Evolutionary conservation across 2,329 filamentous ascomycete genomes (phyloP).

Genomic region (Aspergillus spinulosporus): DNA sequence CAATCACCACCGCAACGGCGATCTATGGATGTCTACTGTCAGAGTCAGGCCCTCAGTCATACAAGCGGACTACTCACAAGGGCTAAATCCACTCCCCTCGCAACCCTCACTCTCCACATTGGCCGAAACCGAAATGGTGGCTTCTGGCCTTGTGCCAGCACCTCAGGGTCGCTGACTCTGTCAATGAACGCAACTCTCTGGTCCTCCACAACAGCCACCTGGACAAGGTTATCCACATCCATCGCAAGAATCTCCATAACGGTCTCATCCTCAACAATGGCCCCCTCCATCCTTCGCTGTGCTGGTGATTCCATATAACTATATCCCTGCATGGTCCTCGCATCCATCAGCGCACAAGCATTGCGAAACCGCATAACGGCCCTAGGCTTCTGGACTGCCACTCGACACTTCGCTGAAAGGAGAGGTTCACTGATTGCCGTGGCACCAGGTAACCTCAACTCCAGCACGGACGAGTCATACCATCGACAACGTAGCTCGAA

Average conservation of each 20-base stretch:
- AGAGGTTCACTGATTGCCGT: conserved; percentile 6
- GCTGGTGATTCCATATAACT: background rate
- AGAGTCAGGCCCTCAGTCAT: background rate
- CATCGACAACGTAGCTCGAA: conserved; percentile 21
- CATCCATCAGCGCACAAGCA: background rate
- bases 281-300: background rate
- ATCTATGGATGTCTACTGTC: conserved; percentile 10
- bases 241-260: conserved; percentile 17
- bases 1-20: conserved; percentile 21
- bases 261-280: background rate
- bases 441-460: conserved; percentile 17
- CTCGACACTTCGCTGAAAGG: conserved; percentile 19
- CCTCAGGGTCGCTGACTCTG: conserved; percentile 14
- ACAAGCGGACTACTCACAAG: conserved; percentile 11
- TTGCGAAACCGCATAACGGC: conserved; percentile 19
- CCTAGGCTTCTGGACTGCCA: conserved; percentile 18
- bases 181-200: conserved; percentile 16
- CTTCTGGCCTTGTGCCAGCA: conserved; percentile 19
- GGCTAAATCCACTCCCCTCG: conserved; percentile 20
- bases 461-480: conserved; percentile 20
- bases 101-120: conserved; percentile 20
- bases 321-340: background rate
- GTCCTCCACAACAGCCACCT: conserved; percentile 17
- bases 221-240: conserved; percentile 19
- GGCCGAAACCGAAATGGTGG: conserved; percentile 22